Percentiles rank a stretch among this genome's conserved stretches.
Conservation (phyloP, 2,329 filamentous ascomycete genomes). For the Fusarium succisae region DNA sequence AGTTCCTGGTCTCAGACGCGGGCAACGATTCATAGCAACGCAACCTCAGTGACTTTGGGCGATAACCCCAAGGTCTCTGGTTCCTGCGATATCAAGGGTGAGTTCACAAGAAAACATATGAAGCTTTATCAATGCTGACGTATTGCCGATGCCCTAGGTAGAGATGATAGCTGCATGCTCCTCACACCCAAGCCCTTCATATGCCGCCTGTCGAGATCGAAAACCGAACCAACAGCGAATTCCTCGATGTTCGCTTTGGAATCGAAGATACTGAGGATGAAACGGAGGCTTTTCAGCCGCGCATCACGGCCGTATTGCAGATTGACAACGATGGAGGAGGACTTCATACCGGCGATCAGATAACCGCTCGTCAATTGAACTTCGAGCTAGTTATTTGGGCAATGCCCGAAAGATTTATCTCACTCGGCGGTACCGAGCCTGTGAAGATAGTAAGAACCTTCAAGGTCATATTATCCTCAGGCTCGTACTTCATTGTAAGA, state of each 20-base stretch:
- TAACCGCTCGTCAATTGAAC: neutral
- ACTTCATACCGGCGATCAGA: neutral
- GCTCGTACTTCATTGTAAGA: neutral
- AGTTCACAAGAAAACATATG: neutral
- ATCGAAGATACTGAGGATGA: neutral
- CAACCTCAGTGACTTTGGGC: neutral
- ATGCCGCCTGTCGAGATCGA: neutral
- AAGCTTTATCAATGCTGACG: fast-evolving
- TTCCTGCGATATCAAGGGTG: fast-evolving
- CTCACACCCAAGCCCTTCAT: neutral
- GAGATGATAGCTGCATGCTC: neutral
- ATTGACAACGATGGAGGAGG: neutral
- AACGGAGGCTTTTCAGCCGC: neutral
- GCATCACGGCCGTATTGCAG: neutral
- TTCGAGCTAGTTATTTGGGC: neutral
- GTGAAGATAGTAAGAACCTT: neutral
- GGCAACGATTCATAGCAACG: neutral
- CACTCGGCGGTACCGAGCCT: neutral
- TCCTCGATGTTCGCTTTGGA: neutral
- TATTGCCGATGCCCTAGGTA: fast-evolving
- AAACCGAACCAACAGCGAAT: neutral
- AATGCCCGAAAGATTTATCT: neutral
- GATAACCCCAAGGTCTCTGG: neutral
- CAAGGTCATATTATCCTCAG: too few species aligned
- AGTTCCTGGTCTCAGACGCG: too few species aligned